phyloP scores from a whole-genome alignment of 176 grass and related monocot species.

The Aegilops bicornis region DNA sequence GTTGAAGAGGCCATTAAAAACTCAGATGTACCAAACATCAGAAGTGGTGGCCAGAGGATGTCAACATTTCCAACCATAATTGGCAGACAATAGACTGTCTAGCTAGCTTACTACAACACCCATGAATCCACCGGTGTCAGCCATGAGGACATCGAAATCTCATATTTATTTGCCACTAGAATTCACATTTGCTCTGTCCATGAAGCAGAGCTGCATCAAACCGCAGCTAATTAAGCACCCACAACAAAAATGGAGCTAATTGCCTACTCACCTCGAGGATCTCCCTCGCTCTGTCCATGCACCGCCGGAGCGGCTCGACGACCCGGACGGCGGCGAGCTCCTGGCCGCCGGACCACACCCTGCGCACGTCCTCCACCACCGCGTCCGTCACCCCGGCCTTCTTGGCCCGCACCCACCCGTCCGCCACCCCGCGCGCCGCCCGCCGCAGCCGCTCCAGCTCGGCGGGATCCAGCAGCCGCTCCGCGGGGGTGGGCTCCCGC shows the following conservation, averaged over 20 bases:
- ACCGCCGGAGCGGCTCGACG: conserved; percentile 58
- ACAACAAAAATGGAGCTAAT: no score
- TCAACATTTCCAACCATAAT: no score
- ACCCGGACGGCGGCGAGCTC: conserved; percentile 53
- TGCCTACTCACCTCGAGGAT: conserved; percentile 50
- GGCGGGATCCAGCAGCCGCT: conserved; percentile 28
- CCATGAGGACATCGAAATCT: no score
- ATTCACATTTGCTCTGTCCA: no score
- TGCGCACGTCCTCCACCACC: conserved; percentile 47
- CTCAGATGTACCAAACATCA: neutral
- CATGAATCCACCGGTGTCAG: no score
- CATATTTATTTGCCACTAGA: no score
- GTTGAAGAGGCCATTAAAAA: neutral
- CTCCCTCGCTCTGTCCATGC: conserved; percentile 71
- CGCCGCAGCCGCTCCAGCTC: conserved; percentile 47
- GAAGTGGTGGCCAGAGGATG: neutral
- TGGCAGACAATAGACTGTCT: no score
- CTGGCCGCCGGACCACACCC: conserved; percentile 38
- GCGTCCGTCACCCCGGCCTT: conserved; percentile 61
- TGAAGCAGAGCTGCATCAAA: no score
- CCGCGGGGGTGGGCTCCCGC: conserved; percentile 40
- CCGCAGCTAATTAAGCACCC: no score
- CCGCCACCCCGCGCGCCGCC: conserved; percentile 29
- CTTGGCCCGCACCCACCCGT: conserved; percentile 51
- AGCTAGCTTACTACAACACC: no score